These are phyloP conservation scores for Aureobasidium sp. DNA, from an alignment of 2,329 filamentous ascomycete species.

Conservation along the genomic window DNA sequence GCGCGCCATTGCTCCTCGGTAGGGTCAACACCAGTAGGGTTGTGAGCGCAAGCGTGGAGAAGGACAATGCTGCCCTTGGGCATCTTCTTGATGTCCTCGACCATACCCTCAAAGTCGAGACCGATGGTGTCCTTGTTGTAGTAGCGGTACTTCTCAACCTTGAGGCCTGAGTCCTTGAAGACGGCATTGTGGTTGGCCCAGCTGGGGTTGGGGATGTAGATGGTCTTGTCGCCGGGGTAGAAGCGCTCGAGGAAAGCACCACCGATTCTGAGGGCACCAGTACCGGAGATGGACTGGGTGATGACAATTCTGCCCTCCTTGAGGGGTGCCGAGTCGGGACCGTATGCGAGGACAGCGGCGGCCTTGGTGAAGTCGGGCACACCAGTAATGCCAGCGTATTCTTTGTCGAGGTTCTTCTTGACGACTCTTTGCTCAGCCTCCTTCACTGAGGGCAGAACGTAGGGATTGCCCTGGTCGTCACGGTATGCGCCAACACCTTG, in stretches of 20 bases:
- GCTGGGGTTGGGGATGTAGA: slow-evolving; percentile 92
- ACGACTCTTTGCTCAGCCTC: slow-evolving; percentile 83
- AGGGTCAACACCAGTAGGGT: slow-evolving; percentile 94
- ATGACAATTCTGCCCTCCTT: slow-evolving; percentile 70
- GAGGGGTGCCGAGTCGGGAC: slow-evolving; percentile 67
- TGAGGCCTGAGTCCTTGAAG: slow-evolving; percentile 85
- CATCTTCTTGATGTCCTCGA: slow-evolving; percentile 82
- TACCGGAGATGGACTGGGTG: slow-evolving; percentile 97
- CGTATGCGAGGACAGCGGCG: slow-evolving; percentile 85
- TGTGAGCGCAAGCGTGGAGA: slow-evolving; percentile 95
- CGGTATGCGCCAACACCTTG: slow-evolving; percentile 96
- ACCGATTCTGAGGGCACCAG: slow-evolving; percentile 88
- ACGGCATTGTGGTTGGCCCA: slow-evolving; percentile 99
- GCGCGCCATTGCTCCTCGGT: slow-evolving; percentile 85
- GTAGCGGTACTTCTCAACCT: slow-evolving; percentile 94
- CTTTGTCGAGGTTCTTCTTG: slow-evolving; percentile 75
- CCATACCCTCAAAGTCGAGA: slow-evolving; percentile 90
- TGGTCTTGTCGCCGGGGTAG: slow-evolving; percentile 85
- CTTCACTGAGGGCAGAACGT: slow-evolving; percentile 88
- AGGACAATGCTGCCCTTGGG: slow-evolving; percentile 83
- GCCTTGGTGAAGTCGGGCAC: slow-evolving; percentile 89
- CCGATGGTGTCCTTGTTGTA: slow-evolving; percentile 99
- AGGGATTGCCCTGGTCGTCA: slow-evolving; percentile 96
- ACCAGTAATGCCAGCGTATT: slow-evolving; percentile 97
- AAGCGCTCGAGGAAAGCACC: slow-evolving; percentile 87